Evolutionary conservation across 1,139 yeast genomes (phyloP), one percentile per base, ranked within the genome.

Genomic region (Geotrichum bryndzae): DNA sequence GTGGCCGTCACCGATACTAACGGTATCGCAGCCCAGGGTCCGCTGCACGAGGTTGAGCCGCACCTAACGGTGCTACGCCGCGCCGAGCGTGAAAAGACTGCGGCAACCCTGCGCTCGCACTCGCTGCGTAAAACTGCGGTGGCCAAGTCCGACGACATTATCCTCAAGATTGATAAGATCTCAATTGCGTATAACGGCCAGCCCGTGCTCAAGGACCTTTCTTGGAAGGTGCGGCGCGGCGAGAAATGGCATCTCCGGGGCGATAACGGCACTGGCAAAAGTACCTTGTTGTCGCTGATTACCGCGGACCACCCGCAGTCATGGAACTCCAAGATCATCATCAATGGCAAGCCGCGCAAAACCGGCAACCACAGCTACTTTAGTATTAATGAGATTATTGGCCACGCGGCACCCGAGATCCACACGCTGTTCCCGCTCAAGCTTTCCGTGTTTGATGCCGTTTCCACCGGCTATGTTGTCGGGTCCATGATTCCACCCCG

Each of bases 281-380:
- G 97, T 3, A 94, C 99, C 0, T 75, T 94, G 23, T 75, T 94
- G 22, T 85, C 97, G 1, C 74, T 94, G 53, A 79, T 94, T 48
- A 90, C 97, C 0, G 94, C 96, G 1, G 99, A 94, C 69, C 99
- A 94, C 71, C 99, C 99, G 0, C 97, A 94, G 73, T 86, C 97
- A 1, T 94, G 98, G 98, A 86, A 84, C 68, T 81, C 85, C 3
- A 84, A 82, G 33, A 80, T 94, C 53, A 74, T 80, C 23, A 81
- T 91, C 62, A 78, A 87, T 69, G 95, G 94, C 0, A 74, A 74
- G 33, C 81, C 84, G n/a, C 80, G 97, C 57, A 82, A 81, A 65
- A 85, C 92, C 0, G 97, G 97, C 4, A 85, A 83, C 27, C 82
- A 86, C 18, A 84, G 85, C 60, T 91, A 88, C 70, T 90, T 90